Evolutionary conservation across 2,329 filamentous ascomycete species (phyloP).

Genomic region (Reticulascus tulasneorum): DNA sequence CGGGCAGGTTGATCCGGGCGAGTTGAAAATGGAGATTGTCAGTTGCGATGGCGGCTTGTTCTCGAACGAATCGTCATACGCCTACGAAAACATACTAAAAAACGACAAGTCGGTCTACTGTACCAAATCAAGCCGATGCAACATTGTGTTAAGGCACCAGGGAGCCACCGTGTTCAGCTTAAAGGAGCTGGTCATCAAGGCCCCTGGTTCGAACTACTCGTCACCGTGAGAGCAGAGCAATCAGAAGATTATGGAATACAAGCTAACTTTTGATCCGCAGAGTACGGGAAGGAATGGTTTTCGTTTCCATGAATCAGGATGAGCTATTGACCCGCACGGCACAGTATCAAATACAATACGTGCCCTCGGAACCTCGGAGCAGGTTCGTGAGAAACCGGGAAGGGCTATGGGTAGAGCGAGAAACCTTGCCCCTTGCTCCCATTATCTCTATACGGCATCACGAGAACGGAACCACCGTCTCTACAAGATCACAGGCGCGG

Average conservation of each 20-base stretch:
- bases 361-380: slow-evolving; percentile 23
- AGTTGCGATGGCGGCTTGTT: slow-evolving; percentile 82
- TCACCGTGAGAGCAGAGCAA: slow-evolving; percentile 88
- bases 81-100: slow-evolving; percentile 76
- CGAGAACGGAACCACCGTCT: slow-evolving; percentile 46
- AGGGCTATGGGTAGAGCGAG: slow-evolving; percentile 17
- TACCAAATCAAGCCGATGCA: slow-evolving; percentile 82
- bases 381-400: slow-evolving; percentile 14
- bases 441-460: slow-evolving; percentile 51
- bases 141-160: slow-evolving; percentile 78
- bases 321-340: slow-evolving; percentile 70
- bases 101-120: slow-evolving; percentile 86
- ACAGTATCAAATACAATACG: slow-evolving; percentile 70
- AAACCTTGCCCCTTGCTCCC: slow-evolving; percentile 23
- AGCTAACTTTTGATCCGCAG: slow-evolving; percentile 37
- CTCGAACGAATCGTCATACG: slow-evolving; percentile 59
- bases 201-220: slow-evolving; percentile 72
- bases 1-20: slow-evolving; percentile 81
- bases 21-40: slow-evolving; percentile 79
- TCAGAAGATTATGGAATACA: slow-evolving; percentile 22
- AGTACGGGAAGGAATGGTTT: slow-evolving; percentile 87
- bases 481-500: slow-evolving; percentile 38
- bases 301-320: slow-evolving; percentile 80
- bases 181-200: slow-evolving; percentile 83
- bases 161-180: slow-evolving; percentile 77